Evolutionary conservation across 768 basidiomycete genomes (phyloP), one percentile per base, ranked within the genome.

Genomic region (Lactarius psammicola): DNA sequence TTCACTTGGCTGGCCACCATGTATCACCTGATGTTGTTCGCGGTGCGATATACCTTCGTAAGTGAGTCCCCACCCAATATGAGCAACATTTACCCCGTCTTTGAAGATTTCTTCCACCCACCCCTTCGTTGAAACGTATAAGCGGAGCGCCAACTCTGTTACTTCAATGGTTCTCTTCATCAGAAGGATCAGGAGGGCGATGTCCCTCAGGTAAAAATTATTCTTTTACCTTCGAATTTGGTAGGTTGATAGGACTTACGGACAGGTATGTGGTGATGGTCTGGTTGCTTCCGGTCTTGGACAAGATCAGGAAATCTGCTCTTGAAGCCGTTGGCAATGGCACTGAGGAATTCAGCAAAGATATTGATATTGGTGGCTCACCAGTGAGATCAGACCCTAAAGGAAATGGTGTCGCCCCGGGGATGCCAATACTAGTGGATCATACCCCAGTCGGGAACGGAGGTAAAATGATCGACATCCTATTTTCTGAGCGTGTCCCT

Each of bases 1-100:
- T 20, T 51, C 36, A 40, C 51, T 9, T 62, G 56, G 46, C n/a
- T 66, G n/a, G 56, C 26, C 26, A 53, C 55, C 7, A 58, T 57
- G 42, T 62, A 20, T 40, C n/a, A 26, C n/a, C 36, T 62, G 11
- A 20, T 62, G 15, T 36, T 38, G 2, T 17, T 61, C 54, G 34
- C 26, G 60, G 65, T 13, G 23, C 8, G 44, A 46, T 42, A 51
- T 38, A 6, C 34, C 13, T 56, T 56, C 20, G 64, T 56, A 26
- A 38, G 60, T 56, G 26, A 31, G 26, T 20, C 10, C 26, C 15
- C 18, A 33, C 17, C 15, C 38, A 15, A 15, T 23, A 23, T 1
- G 34, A 49, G n/a, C 23, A 15, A 15, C 18, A 4, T n/a, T 55
- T 46, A 34, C 59, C 18, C 4, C 26, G 13, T 23, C 34, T 10